A percentile compares a stretch with the other conserved stretches of the same genome.
phyloP scores from a whole-genome alignment of 352 stramenopile genomes.

The Pythium brassicae region DNA sequence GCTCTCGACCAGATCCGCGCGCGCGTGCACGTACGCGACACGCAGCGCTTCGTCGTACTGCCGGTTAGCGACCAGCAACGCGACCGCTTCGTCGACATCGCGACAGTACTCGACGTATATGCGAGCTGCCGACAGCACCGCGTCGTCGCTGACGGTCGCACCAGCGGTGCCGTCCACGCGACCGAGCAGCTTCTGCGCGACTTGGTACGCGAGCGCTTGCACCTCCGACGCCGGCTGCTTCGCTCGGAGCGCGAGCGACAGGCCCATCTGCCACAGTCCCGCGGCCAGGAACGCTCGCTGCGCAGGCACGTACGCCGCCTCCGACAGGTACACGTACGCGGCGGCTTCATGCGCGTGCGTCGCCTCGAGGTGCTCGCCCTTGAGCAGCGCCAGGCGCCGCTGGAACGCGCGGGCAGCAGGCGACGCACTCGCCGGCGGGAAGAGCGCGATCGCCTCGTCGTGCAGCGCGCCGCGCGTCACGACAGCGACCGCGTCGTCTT shows the following conservation, averaged over 20 bases:
- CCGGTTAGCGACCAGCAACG: conserved; percentile 50
- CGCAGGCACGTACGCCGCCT: conserved; percentile 31
- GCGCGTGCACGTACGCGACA: conserved; percentile 48
- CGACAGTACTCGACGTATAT: conserved; percentile 77
- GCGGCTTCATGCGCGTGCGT: conserved; percentile 41
- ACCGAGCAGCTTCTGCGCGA: conserved; percentile 49
- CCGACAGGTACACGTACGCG: conserved; percentile 60
- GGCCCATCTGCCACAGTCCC: conserved; percentile 54
- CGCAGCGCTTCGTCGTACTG: conserved; percentile 59
- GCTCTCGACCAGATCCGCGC: conserved; percentile 62
- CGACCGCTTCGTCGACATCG: conserved; percentile 69
- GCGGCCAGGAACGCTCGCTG: conserved; percentile 52
- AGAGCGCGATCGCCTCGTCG: conserved; percentile 41
- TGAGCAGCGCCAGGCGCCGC: conserved; percentile 36
- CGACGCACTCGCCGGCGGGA: conserved; percentile 18
- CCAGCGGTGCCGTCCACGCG: conserved; percentile 18
- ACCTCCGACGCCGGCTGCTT: conserved; percentile 23
- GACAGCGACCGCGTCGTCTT: conserved; percentile 34
- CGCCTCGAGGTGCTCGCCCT: conserved; percentile 38
- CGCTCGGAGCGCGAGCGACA: conserved; percentile 34
- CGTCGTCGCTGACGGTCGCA: conserved; percentile 4
- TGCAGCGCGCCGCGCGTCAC: conserved; percentile 44
- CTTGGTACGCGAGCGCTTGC: conserved; percentile 36
- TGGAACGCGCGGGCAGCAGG: conserved; percentile 20
- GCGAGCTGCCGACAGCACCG: conserved; percentile 32